Conservation (phyloP, 306 rosid genomes). For the Cucumis cinereus region DNA sequence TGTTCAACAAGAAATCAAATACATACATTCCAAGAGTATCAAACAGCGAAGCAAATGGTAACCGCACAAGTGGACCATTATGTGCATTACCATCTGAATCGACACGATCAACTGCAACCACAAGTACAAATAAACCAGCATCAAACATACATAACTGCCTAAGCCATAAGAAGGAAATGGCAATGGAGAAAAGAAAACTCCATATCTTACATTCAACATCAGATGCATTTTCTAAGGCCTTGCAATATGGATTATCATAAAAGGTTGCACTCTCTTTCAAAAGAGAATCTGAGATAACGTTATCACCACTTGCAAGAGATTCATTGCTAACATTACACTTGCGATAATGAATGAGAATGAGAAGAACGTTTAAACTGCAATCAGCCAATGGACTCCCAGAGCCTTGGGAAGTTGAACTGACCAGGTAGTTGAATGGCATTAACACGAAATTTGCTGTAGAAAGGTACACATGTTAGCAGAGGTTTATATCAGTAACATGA, state of each 20-base stretch:
- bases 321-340: constrained; percentile 46
- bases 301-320: constrained; percentile 25
- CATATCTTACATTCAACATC: constrained; percentile 72
- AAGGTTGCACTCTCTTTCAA: constrained; percentile 41
- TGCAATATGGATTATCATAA: constrained; percentile 83
- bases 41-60: constrained; percentile 81
- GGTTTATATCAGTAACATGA: neutral
- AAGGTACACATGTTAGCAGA: neutral
- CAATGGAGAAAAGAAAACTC: constrained; percentile 11
- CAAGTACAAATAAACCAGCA: constrained; percentile 7
- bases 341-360: constrained; percentile 81
- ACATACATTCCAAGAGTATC: constrained; percentile 91
- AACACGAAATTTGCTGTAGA: constrained; percentile 81
- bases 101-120: constrained; percentile 73
- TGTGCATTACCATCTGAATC: constrained; percentile 64
- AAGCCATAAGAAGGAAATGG: neutral
- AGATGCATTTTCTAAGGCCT: constrained; percentile 64
- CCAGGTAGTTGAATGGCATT: constrained; percentile 71
- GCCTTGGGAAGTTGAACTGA: constrained; percentile 61
- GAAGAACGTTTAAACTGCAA: constrained; percentile 79
- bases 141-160: neutral
- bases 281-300: constrained; percentile 38
- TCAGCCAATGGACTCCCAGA: constrained; percentile 68
- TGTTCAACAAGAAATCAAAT: neutral
- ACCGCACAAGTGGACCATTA: constrained; percentile 60